These are phyloP conservation scores for Pseudogymnoascus sp. DNA, from an alignment of 2,329 filamentous ascomycete genomes.

Conservation along the genomic window DNA sequence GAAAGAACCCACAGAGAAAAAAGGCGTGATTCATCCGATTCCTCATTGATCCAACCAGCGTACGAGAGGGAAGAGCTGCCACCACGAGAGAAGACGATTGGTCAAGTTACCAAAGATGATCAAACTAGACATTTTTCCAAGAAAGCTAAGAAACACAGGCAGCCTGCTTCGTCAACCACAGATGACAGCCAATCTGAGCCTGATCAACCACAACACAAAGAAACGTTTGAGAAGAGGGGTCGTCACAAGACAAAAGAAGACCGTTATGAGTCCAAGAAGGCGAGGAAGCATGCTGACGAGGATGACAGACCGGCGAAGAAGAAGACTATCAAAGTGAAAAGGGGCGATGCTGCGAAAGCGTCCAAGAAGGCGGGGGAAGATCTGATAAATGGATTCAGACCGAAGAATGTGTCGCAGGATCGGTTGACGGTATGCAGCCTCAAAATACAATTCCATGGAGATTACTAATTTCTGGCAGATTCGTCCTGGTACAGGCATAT, in stretches of 20 bases:
- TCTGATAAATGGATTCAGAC: slow-evolving; percentile 51
- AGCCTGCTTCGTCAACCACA: background rate
- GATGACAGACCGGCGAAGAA: slow-evolving; percentile 25
- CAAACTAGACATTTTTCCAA: background rate
- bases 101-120: background rate
- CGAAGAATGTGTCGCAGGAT: slow-evolving; percentile 45
- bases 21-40: background rate
- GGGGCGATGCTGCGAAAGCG: slow-evolving; percentile 19
- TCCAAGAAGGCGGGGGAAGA: slow-evolving; percentile 33
- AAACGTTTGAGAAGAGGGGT: slow-evolving; percentile 39
- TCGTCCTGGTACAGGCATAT: slow-evolving; percentile 38
- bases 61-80: background rate
- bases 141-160: background rate
- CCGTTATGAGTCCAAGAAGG: slow-evolving; percentile 46
- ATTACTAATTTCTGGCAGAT: slow-evolving; percentile 28
- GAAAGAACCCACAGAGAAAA: background rate
- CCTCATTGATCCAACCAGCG: background rate
- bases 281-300: slow-evolving; percentile 23
- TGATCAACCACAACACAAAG: background rate
- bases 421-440: slow-evolving; percentile 44
- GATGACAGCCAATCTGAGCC: background rate
- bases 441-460: background rate
- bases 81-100: background rate
- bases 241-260: slow-evolving; percentile 52
- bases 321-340: slow-evolving; percentile 13